Evolutionary conservation across 495 filamentous ascomycete species (phyloP).

Genomic region (Penicillium ochrochloron): DNA sequence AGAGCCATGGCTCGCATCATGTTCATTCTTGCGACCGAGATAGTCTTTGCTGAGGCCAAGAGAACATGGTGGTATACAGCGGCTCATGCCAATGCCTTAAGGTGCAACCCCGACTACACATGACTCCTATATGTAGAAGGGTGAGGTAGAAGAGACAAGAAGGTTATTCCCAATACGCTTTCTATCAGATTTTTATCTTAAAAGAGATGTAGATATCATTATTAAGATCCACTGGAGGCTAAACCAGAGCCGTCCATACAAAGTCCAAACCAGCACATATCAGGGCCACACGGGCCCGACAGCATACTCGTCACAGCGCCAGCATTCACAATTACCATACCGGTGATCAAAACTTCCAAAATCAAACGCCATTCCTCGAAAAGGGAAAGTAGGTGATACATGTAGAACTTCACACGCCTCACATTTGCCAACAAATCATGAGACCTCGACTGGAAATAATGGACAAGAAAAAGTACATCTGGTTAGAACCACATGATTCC

Average conservation of each 20-base stretch:
- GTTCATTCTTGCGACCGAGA: no score
- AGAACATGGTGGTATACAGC: no score
- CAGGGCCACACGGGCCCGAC: constrained; percentile 18
- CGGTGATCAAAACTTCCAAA: neutral
- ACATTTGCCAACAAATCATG: neutral
- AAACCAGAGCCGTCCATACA: constrained; percentile 33
- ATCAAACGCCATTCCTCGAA: neutral
- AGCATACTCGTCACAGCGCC: constrained; percentile 31
- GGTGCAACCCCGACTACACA: neutral
- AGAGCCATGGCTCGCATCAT: no score
- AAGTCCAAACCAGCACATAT: constrained; percentile 21
- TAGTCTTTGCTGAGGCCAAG: no score
- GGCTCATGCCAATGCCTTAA: neutral
- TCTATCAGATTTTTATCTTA: neutral
- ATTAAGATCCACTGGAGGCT: constrained; percentile 33
- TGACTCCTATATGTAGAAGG: neutral
- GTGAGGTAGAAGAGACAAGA: neutral
- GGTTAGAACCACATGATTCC: constrained; percentile 50
- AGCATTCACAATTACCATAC: constrained; percentile 18
- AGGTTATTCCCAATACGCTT: neutral
- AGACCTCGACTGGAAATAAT: constrained; percentile 9
- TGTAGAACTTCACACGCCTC: neutral
- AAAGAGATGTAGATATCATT: constrained; percentile 16
- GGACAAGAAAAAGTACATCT: neutral
- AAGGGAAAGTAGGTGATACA: neutral